A percentile compares a stretch with the other conserved stretches of the same genome.
Conservation (phyloP, 2,329 filamentous ascomycete species). For the Biscogniauxia sp. region DNA sequence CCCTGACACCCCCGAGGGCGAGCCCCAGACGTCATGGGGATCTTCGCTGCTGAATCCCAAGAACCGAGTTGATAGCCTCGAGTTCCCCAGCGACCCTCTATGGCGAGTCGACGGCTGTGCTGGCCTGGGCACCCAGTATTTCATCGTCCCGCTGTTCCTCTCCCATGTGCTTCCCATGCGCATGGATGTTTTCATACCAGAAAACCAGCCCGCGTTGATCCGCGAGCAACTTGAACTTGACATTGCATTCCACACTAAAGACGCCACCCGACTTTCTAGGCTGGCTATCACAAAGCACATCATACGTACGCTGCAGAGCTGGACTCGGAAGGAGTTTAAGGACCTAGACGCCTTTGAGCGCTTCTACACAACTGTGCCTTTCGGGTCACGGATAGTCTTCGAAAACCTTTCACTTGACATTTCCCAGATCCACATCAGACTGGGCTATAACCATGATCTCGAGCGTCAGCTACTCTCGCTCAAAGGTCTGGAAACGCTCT, state of each 20-base stretch:
- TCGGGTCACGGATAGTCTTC: conserved; percentile 57
- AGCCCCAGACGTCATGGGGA: conserved; percentile 37
- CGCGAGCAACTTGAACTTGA: conserved; percentile 49
- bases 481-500: conserved; percentile 40
- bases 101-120: conserved; percentile 61
- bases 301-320: conserved; percentile 51
- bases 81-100: conserved; percentile 40
- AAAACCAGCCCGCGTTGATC: conserved; percentile 42
- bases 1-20: conserved; percentile 6
- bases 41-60: conserved; percentile 56
- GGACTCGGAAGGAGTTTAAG: conserved; percentile 40
- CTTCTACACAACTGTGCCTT: conserved; percentile 49
- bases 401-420: conserved; percentile 48
- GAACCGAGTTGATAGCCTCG: conserved; percentile 58
- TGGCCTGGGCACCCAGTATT: conserved; percentile 57
- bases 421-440: conserved; percentile 42
- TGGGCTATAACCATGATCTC: conserved; percentile 51
- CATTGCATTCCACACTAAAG: conserved; percentile 55
- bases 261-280: conserved; percentile 43
- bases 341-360: conserved; percentile 28
- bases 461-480: conserved; percentile 51
- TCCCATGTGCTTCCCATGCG: conserved; percentile 46
- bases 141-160: conserved; percentile 53
- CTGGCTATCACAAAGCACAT: conserved; percentile 55
- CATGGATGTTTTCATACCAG: conserved; percentile 57